These are phyloP conservation scores for Irpex rosettiformis DNA, from an alignment of 1,284 basidiomycete genomes.

Conservation along the genomic window DNA sequence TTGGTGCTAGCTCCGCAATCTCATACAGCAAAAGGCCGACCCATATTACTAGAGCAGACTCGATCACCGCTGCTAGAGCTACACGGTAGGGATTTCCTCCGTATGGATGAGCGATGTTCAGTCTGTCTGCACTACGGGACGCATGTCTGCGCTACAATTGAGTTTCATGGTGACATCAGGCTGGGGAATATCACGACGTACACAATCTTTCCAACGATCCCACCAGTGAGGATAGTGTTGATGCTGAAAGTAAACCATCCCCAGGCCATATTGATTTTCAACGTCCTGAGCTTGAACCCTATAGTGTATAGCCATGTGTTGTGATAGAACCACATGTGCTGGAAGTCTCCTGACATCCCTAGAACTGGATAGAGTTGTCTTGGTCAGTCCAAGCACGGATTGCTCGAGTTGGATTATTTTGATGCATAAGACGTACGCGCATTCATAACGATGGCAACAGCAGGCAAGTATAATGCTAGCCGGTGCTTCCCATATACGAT, in stretches of 20 bases:
- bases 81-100: slow-evolving; percentile 5
- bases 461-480: slow-evolving; percentile 22
- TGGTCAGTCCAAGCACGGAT: not conserved
- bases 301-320: slow-evolving; percentile 18
- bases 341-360: slow-evolving; percentile 22
- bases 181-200: slow-evolving; percentile 4
- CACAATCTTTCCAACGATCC: slow-evolving; percentile 21
- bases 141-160: not conserved
- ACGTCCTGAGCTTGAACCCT: slow-evolving; percentile 16
- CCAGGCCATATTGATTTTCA: slow-evolving; percentile 23
- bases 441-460: slow-evolving; percentile 15
- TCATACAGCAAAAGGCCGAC: slow-evolving; percentile 23
- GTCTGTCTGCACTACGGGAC: not conserved
- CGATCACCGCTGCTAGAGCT: slow-evolving; percentile 18
- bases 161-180: not conserved
- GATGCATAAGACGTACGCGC: slow-evolving; percentile 17
- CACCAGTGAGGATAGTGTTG: slow-evolving; percentile 21
- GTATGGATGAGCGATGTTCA: not conserved
- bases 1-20: slow-evolving; percentile 20
- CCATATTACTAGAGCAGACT: slow-evolving; percentile 24
- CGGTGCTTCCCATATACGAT: slow-evolving; percentile 17
- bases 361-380: slow-evolving; percentile 15
- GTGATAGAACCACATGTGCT: slow-evolving; percentile 17
- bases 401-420: not conserved
- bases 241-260: slow-evolving; percentile 24